These are phyloP conservation scores for Microbotryum lychnidis-dioicae DNA, from an alignment of 1,284 basidiomycete genomes.

Conservation along the genomic window DNA sequence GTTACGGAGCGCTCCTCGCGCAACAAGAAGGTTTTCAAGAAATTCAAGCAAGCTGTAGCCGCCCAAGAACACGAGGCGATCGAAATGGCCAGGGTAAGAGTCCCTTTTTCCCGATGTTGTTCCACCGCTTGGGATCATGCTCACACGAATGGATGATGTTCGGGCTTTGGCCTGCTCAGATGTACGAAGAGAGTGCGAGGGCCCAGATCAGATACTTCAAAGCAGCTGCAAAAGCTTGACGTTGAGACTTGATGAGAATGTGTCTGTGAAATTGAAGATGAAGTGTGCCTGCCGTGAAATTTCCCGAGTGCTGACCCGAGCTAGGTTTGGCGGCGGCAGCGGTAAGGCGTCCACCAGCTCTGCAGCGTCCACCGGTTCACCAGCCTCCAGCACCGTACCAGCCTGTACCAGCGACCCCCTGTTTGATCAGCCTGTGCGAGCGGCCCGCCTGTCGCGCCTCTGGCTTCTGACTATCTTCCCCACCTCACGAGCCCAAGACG, in stretches of 20 bases:
- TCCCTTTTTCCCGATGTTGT: neutral
- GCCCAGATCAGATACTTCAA: neutral
- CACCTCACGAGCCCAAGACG: neutral
- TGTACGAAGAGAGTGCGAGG: neutral
- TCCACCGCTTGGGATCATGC: neutral
- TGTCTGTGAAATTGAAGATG: neutral
- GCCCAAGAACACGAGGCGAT: neutral
- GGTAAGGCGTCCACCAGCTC: too few species aligned
- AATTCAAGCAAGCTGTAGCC: neutral
- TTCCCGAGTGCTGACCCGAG: too few species aligned
- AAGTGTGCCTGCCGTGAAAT: too few species aligned
- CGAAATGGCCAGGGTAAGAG: conserved; percentile 7
- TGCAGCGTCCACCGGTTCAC: too few species aligned
- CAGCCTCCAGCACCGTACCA: too few species aligned
- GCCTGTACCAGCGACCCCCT: too few species aligned
- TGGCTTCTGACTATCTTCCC: neutral
- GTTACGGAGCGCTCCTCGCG: conserved; percentile 2
- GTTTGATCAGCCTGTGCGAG: neutral
- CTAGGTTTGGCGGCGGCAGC: too few species aligned
- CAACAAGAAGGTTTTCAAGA: conserved; percentile 4
- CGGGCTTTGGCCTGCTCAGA: neutral
- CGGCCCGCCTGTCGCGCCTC: neutral
- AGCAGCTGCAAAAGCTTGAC: neutral
- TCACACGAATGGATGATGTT: neutral
- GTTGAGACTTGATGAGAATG: neutral